A percentile compares a stretch with the other conserved stretches of the same genome.
phyloP scores from a whole-genome alignment of 2,329 filamentous ascomycete species.

The Aspergillus bombycis region DNA sequence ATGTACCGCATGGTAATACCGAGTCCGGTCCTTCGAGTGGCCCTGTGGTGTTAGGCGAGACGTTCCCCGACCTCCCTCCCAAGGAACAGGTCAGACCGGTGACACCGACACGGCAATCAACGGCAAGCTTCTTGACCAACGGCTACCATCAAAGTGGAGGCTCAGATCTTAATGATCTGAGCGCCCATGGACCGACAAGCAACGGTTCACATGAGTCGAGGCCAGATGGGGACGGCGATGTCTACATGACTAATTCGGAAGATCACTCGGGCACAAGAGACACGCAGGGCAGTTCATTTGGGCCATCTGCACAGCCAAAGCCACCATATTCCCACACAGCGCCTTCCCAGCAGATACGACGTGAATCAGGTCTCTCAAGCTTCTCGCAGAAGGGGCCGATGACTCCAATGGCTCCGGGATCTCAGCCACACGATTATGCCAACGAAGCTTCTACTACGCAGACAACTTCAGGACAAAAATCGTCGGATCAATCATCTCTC shows the following conservation, averaged over 20 bases:
- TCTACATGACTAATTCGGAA: conserved; percentile 62
- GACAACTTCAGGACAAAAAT: conserved; percentile 79
- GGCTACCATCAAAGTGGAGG: conserved; percentile 54
- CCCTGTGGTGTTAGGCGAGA: conserved; percentile 65
- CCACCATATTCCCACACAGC: conserved; percentile 51
- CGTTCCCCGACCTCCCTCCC: conserved; percentile 57
- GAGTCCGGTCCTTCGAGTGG: conserved; percentile 54
- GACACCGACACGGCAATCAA: conserved; percentile 60
- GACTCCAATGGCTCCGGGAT: conserved; percentile 62
- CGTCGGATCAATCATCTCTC: conserved; percentile 72
- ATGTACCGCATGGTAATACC: conserved; percentile 55
- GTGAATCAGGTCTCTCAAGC: conserved; percentile 50
- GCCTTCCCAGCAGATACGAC: conserved; percentile 49
- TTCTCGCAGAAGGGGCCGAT: conserved; percentile 56
- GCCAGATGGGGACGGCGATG: conserved; percentile 57
- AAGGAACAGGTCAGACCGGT: conserved; percentile 55
- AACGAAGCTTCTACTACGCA: conserved; percentile 92
- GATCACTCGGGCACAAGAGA: conserved; percentile 44
- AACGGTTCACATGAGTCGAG: conserved; percentile 53
- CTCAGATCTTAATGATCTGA: conserved; percentile 41
- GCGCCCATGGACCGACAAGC: conserved; percentile 52
- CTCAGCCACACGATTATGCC: conserved; percentile 64
- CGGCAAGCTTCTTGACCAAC: conserved; percentile 56
- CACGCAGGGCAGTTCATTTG: conserved; percentile 53
- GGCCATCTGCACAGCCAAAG: conserved; percentile 54